Evolutionary conservation across 257 asterid genomes (phyloP), one percentile per base, ranked within the genome.

Genomic region (Lithospermum erythrorhizon): DNA sequence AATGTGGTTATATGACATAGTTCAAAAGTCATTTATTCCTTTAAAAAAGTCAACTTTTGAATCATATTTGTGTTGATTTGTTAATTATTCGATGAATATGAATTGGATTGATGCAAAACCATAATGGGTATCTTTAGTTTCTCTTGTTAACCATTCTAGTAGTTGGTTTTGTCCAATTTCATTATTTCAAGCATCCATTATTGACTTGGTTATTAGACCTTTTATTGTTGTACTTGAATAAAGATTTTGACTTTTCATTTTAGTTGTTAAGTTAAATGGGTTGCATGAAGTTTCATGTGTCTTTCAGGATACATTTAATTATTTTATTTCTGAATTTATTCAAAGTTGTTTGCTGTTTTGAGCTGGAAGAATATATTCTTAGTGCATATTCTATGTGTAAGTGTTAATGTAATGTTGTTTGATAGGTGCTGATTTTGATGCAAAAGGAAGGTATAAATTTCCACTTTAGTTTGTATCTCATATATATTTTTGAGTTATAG

Each of bases 211-310:
- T 27, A 27, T 27, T 2, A 11, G 15, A 13, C 47, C 47, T 35
- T 35, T 9, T 35, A 35, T 14, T 35, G 47, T 35, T 41, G 13
- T 35, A 4, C 32, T 35, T 35, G 45, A 35, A 35, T 35, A 35
- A 35, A 35, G 45, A 57, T 53, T 27, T 79, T 71, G 75, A 72
- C 73, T 59, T 72, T 70, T 41, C 10, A 20, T n/a, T 51, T n/a
- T 56, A 20, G 62, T 37, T 25, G 23, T 32, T 24, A 45, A 53
- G 65, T 62, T 65, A 48, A 53, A 21, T 52, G 55, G 55, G 49
- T 24, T 65, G 69, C 76, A 66, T 60, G 69, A 66, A 35, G 47
- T 13, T 70, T 32, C 7, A 24, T 55, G 54, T 67, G 27, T 9
- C 37, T 35, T 21, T 18, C 0, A 15, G 25, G 32, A 55, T 62